A percentile compares a stretch with the other conserved stretches of the same genome.
Evolutionary conservation across 2,329 filamentous ascomycete species (phyloP).

Genomic region (Neurospora sp.): DNA sequence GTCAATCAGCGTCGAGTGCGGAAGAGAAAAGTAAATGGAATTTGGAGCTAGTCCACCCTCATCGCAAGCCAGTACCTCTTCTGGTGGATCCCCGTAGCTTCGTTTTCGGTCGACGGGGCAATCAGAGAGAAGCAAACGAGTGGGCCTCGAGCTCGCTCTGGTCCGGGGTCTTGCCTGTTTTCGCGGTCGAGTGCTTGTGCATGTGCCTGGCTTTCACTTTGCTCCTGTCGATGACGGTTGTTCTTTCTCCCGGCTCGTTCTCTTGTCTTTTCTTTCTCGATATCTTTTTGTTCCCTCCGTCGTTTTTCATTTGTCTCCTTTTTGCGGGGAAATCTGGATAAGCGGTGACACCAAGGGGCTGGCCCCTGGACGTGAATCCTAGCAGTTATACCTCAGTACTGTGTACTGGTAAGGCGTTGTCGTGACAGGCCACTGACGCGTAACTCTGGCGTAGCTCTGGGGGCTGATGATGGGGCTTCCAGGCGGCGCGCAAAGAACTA

Average conservation of each 20-base stretch:
- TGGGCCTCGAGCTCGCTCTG: conserved; percentile 10
- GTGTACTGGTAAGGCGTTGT: background rate
- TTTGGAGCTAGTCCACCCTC: background rate
- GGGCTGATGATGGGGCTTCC: background rate
- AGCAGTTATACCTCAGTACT: background rate
- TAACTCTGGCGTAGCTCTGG: background rate
- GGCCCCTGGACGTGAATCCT: background rate
- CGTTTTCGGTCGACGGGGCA: conserved; percentile 5
- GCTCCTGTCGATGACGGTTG: background rate
- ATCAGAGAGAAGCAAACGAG: conserved; percentile 14
- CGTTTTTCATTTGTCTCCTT: background rate
- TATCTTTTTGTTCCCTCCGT: background rate
- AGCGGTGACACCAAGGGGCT: background rate
- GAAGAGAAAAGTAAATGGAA: background rate
- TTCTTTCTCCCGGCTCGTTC: background rate
- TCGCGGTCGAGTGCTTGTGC: background rate
- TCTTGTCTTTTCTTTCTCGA: background rate
- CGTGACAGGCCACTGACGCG: background rate
- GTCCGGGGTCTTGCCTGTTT: conserved; percentile 9
- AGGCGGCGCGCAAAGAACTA: background rate
- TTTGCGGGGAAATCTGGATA: background rate
- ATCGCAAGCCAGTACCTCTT: background rate
- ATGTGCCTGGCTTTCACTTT: background rate
- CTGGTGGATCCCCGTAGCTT: background rate
- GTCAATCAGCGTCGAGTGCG: background rate